Evolutionary conservation across 805 yeast species (phyloP), one percentile per base, ranked within the genome.

Genomic region (Candida nemodendra): DNA sequence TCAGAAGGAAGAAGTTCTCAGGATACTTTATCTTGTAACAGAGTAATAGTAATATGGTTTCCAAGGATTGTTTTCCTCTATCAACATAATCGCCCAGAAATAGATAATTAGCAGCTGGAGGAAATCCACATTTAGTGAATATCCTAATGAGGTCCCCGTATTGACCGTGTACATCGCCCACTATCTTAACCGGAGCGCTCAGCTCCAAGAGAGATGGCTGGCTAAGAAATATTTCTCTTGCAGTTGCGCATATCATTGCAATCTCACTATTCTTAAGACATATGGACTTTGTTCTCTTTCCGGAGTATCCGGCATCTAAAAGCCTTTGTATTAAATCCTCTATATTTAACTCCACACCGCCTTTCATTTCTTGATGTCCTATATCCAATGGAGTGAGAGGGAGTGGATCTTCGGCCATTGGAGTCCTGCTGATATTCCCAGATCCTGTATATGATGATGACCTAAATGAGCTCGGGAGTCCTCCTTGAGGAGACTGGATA

Each of bases 51-150:
- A 91, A 66, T 16, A 93, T 89, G 0, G 99, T 93, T 61, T 93
- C 99, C 40, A 93, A 68, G 3, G 95, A 83, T 65, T 93, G 99
- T 63, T 93, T 93, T 41, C 99, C 99, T 50, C 99, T 76, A 66
- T 93, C 99, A 32, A 93, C 99, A 62, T 93, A 93, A 65, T 93
- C 99, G 19, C 99, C 99, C 32, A 93, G 65, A 54, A 93, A 91
- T 49, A 93, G 67, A 64, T 89, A 93, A 62, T 93, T 93, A 11
- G 96, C 79, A 45, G 84, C 76, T 2, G 98, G 98, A 4, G 99
- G 99, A 64, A 91, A 87, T 16, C 99, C 99, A 68, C 98, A 90
- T 67, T 89, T 84, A 39, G 95, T 88, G 64, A 93, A 88, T 42
- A 93, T 74, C 49, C 99, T 77, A 48, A 93, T 78, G 45, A 93